Evolutionary conservation across 2,329 filamentous ascomycete species (phyloP).

Genomic region (Aspergillus latus): DNA sequence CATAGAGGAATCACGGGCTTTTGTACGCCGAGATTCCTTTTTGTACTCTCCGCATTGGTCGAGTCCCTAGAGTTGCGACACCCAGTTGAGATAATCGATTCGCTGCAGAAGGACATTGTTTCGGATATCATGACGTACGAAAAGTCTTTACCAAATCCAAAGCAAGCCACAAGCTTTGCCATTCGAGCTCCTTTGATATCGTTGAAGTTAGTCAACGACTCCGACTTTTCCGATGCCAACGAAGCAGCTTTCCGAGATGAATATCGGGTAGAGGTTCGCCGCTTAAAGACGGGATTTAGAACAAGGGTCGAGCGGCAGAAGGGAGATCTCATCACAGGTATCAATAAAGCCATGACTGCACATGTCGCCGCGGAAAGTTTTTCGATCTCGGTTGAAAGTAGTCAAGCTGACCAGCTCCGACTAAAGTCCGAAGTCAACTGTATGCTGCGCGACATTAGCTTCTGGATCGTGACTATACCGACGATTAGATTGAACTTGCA

Average conservation of each 20-base stretch:
- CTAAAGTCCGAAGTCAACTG: conserved; percentile 66
- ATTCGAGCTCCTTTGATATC: conserved; percentile 69
- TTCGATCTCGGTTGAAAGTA: conserved; percentile 68
- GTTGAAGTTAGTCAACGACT: conserved; percentile 67
- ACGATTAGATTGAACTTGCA: conserved; percentile 70
- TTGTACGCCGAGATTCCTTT: conserved; percentile 70
- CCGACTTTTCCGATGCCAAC: conserved; percentile 32
- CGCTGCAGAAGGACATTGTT: conserved; percentile 75
- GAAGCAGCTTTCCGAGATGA: conserved; percentile 65
- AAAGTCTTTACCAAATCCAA: conserved; percentile 64
- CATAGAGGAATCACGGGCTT: conserved; percentile 70
- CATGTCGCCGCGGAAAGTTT: conserved; percentile 66
- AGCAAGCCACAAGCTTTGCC: conserved; percentile 67
- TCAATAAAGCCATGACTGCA: conserved; percentile 49
- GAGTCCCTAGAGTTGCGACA: conserved; percentile 67
- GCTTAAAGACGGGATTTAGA: conserved; percentile 37
- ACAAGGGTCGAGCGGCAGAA: conserved; percentile 38
- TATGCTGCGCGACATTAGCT: conserved; percentile 64
- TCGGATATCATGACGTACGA: conserved; percentile 68
- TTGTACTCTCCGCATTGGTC: conserved; percentile 64
- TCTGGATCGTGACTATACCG: conserved; percentile 69
- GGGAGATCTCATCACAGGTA: conserved; percentile 32
- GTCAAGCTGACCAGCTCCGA: conserved; percentile 55
- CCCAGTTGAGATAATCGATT: conserved; percentile 76
- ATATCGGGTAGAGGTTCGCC: conserved; percentile 66